Evolutionary conservation across 306 rosid genomes (phyloP).

Genomic region (Aeschynomene evenia): DNA sequence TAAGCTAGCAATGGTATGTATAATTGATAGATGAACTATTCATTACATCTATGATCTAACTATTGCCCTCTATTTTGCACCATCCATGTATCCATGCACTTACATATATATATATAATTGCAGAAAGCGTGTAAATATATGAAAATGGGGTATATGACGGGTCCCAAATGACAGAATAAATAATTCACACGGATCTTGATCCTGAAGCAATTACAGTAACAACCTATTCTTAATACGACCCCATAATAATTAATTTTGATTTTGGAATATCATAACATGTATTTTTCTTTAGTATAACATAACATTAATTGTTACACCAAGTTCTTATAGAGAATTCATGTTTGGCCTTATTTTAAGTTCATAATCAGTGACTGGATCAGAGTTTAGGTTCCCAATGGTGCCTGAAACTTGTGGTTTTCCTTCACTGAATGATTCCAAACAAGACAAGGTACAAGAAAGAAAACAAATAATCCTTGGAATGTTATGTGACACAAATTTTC

Average conservation of each 20-base stretch:
- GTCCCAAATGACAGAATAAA: not conserved
- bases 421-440: no score
- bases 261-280: not conserved
- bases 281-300: no score
- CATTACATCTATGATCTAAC: not conserved
- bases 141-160: not conserved
- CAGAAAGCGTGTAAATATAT: not conserved
- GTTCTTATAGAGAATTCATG: no score
- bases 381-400: no score
- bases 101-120: not conserved
- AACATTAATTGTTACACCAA: no score
- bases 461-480: not conserved
- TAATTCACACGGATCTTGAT: not conserved
- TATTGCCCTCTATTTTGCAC: not conserved
- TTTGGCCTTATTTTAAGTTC: no score
- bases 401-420: no score
- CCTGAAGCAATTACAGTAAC: constrained; percentile 20
- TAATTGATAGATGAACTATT: not conserved
- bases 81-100: no score
- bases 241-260: not conserved
- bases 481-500: not conserved
- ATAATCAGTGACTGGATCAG: no score
- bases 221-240: not conserved
- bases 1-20: not conserved
- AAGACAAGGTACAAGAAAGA: not conserved